Evolutionary conservation across 208 protist species (phyloP).

Genomic region (Acanthamoeba castellanii): DNA sequence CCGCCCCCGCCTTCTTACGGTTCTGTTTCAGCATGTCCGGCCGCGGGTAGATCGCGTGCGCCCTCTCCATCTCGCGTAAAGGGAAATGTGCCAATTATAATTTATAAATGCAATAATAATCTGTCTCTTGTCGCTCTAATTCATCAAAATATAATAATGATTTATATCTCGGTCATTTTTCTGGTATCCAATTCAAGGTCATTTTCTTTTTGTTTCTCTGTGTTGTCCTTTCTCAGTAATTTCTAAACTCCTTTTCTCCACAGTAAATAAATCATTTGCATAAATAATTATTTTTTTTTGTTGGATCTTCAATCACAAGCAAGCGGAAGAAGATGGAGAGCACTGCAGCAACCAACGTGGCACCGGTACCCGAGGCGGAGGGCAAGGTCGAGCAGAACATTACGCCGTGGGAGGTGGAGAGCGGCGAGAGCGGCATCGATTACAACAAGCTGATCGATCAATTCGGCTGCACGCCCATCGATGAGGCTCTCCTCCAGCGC

Average conservation of each 20-base stretch:
- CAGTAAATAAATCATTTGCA: not conserved
- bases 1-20: not conserved
- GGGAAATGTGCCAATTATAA: not conserved
- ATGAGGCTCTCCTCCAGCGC: slow-evolving; percentile 83
- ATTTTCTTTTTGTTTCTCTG: not conserved
- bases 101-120: no score
- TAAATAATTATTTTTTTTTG: not conserved
- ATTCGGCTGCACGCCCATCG: slow-evolving; percentile 89
- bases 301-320: not conserved
- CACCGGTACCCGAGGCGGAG: not conserved
- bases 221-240: not conserved
- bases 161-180: no score
- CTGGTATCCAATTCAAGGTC: no score
- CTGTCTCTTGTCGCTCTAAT: no score
- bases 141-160: no score
- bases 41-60: slow-evolving; percentile 32
- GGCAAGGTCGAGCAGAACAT: not conserved
- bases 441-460: slow-evolving; percentile 91
- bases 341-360: not conserved
- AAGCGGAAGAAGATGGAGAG: not conserved
- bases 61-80: not conserved
- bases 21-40: not conserved
- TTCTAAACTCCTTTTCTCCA: not conserved
- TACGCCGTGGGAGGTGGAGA: slow-evolving; percentile 80
- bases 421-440: slow-evolving; percentile 81